Conservation (phyloP, 2,329 filamentous ascomycete genomes). For the Alternaria triticimaculans region DNA sequence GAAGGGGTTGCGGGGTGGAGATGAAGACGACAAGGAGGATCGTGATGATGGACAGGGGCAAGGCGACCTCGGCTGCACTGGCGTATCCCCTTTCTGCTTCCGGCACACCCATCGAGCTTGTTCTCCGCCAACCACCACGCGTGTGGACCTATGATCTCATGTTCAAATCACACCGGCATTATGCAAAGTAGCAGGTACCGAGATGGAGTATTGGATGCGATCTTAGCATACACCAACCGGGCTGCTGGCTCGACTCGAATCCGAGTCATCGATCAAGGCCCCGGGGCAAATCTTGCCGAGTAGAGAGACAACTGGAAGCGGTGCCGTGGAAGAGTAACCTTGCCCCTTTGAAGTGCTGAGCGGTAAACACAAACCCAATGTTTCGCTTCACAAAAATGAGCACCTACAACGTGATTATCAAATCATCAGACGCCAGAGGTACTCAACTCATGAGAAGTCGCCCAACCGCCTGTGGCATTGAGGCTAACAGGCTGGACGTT, state of each 20-base stretch:
- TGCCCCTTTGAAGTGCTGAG: not conserved
- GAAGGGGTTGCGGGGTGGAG: not conserved
- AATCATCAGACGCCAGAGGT: not conserved
- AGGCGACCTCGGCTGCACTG: conserved; percentile 15
- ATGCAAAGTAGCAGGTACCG: conserved; percentile 1
- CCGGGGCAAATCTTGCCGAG: not conserved
- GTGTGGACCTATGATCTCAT: conserved; percentile 2
- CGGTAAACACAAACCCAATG: not conserved
- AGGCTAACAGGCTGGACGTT: not conserved
- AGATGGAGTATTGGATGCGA: conserved; percentile 8
- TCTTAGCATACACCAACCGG: conserved; percentile 5
- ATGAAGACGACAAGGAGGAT: not conserved
- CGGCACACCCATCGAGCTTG: conserved; percentile 3
- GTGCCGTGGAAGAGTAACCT: not conserved
- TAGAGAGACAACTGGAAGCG: not conserved
- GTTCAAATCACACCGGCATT: conserved; percentile 1
- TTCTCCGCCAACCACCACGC: conserved; percentile 5
- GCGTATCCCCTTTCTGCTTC: conserved; percentile 15
- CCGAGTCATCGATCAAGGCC: conserved; percentile 33
- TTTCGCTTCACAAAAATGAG: not conserved
- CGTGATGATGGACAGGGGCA: not conserved
- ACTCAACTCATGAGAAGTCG: not conserved
- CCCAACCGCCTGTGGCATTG: not conserved
- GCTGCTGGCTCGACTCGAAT: conserved; percentile 26
- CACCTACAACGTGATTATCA: not conserved